Percentiles rank a stretch among this genome's conserved stretches.
phyloP scores from a whole-genome alignment of 2,329 filamentous ascomycete species.

The Botrytis fabae region DNA sequence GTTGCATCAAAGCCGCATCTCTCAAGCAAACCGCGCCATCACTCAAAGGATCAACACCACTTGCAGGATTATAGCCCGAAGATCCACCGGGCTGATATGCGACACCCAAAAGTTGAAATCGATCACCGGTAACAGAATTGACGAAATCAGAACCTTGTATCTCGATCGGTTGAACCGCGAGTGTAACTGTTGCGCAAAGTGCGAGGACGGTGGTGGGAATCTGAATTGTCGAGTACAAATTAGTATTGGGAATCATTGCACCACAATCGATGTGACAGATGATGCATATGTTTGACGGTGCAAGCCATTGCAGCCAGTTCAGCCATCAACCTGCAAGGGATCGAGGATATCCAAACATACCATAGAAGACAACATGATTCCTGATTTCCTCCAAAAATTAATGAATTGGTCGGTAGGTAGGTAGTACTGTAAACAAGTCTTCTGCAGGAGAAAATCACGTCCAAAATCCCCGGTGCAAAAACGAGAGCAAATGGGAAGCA shows the following conservation, averaged over 20 bases:
- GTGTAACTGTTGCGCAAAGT: constrained; percentile 44
- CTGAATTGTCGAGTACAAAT: constrained; percentile 16
- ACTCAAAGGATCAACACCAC: constrained; percentile 60
- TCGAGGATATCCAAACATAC: background rate
- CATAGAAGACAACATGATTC: constrained; percentile 13
- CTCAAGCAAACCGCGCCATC: constrained; percentile 58
- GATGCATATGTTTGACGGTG: background rate
- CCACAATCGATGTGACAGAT: background rate
- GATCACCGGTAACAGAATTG: constrained; percentile 57
- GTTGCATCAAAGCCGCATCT: constrained; percentile 66
- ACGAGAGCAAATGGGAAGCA: background rate
- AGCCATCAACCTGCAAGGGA: background rate
- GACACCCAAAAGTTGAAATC: constrained; percentile 66
- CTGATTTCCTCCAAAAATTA: background rate
- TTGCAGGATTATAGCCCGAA: constrained; percentile 57
- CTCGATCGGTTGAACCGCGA: constrained; percentile 58
- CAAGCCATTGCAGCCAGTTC: background rate
- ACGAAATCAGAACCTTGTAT: constrained; percentile 60
- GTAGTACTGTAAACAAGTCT: background rate
- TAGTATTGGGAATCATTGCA: constrained; percentile 4
- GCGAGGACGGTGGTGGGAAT: constrained; percentile 33
- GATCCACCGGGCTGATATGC: constrained; percentile 70
- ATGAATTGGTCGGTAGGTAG: background rate
- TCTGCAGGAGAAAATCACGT: background rate
- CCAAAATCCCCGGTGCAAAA: background rate